These are phyloP conservation scores for Dryas alaskensis DNA, from an alignment of 306 rosid species.

Conservation along the genomic window DNA sequence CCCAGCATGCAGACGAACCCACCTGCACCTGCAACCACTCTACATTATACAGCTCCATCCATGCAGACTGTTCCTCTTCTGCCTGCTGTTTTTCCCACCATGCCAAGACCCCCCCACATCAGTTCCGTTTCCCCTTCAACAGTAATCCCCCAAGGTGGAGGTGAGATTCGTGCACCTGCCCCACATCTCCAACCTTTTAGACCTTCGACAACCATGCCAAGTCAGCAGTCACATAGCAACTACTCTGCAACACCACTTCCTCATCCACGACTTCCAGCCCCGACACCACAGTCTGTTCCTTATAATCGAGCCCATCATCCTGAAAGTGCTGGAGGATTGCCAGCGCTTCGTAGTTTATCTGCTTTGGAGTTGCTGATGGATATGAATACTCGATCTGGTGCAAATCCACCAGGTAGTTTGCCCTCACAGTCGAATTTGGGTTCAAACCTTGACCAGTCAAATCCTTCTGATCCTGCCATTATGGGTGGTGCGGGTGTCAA, in stretches of 20 bases:
- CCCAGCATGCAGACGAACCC: slow-evolving; percentile 22
- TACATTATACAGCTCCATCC: slow-evolving; percentile 29
- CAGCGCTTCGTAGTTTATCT: slow-evolving; percentile 28
- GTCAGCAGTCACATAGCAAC: slow-evolving; percentile 39
- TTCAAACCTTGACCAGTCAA: slow-evolving; percentile 15
- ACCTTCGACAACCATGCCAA: slow-evolving; percentile 44
- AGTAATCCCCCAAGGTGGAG: slow-evolving; percentile 40
- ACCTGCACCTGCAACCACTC: slow-evolving; percentile 12
- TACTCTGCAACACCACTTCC: slow-evolving; percentile 27
- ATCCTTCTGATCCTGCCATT: slow-evolving; percentile 24
- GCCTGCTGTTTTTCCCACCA: slow-evolving; percentile 30
- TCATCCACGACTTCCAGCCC: slow-evolving; percentile 25
- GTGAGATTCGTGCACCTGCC: slow-evolving; percentile 59
- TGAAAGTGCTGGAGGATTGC: slow-evolving; percentile 23
- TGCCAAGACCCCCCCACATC: slow-evolving; percentile 39
- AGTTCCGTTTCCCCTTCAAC: slow-evolving; percentile 37
- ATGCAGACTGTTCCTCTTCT: slow-evolving; percentile 27
- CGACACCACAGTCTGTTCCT: slow-evolving; percentile 30
- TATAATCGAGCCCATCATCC: slow-evolving; percentile 20
- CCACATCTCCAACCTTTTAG: slow-evolving; percentile 70
- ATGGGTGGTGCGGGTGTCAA: slow-evolving; percentile 23
- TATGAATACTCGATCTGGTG: slow-evolving; percentile 34
- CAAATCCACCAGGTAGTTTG: slow-evolving; percentile 21
- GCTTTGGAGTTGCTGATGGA: slow-evolving; percentile 28
- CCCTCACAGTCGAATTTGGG: slow-evolving; percentile 18